Percentiles rank a stretch among this genome's conserved stretches.
Conservation (phyloP, 352 stramenopile species). For the Elongisporangium prolatum region DNA sequence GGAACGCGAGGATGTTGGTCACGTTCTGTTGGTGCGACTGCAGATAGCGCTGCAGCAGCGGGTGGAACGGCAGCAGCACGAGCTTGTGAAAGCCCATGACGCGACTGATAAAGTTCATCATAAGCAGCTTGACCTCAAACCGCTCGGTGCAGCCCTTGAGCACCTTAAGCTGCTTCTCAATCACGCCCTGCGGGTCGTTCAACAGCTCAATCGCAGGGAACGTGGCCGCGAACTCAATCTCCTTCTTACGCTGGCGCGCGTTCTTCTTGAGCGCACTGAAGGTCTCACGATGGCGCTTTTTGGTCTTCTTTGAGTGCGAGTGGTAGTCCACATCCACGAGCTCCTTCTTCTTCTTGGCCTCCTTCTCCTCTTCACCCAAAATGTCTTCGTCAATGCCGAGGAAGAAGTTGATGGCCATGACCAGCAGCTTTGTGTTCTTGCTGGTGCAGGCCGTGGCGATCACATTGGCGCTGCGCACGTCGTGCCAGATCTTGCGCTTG, state of each 20-base stretch:
- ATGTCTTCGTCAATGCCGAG: conserved; percentile 98
- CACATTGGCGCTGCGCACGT: conserved; percentile 96
- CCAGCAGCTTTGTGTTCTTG: conserved; percentile 84
- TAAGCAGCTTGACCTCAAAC: conserved; percentile 94
- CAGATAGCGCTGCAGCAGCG: conserved; percentile 92
- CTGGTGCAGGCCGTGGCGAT: conserved; percentile 91
- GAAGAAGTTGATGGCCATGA: conserved; percentile 97
- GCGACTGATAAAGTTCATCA: conserved; percentile 98
- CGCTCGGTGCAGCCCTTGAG: conserved; percentile 86
- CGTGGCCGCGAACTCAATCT: conserved; percentile 69
- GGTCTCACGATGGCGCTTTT: conserved; percentile 84
- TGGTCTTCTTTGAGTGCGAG: conserved; percentile 96
- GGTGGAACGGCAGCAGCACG: conserved; percentile 95
- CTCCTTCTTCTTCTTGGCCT: conserved; percentile 85
- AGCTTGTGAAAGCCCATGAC: conserved; percentile 98
- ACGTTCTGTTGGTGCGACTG: conserved; percentile 88
- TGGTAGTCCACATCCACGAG: conserved; percentile 91
- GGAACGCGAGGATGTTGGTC: conserved; percentile 95
- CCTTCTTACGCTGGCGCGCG: conserved; percentile 75
- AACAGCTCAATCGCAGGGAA: conserved; percentile 98
- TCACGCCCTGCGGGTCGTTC: conserved; percentile 95
- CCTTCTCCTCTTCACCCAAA: conserved; percentile 92
- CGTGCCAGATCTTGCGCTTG: conserved; percentile 95
- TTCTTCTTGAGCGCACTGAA: conserved; percentile 89
- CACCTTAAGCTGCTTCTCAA: conserved; percentile 92